Base-by-base conservation (phyloP, 306 rosid species). In the Ochetophila trinervis region DNA sequence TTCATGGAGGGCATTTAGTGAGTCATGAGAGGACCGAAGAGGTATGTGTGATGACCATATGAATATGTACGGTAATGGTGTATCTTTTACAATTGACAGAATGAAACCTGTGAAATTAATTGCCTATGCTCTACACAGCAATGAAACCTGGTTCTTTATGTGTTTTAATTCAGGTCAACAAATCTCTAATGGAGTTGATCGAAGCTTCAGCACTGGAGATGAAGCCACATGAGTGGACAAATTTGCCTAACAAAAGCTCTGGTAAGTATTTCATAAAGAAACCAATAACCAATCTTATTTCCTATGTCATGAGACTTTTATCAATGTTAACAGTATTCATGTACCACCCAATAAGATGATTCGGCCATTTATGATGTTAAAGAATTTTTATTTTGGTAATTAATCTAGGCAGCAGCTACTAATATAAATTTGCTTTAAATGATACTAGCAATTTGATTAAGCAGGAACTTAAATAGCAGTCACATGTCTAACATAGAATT, bases 1-100 rank as follows among this genome's bases (percentile, higher is more conserved):
- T 94, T 66, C 96, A 72, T 30, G 99, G 99, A 71, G 99, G 95
- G 63, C 99, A 94, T 82, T 77, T 94, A 65, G 99, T 94, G 71
- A 88, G 99, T 68, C 96, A 88, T 5, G 99, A 94, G 78, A 88
- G 88, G 76, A 71, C 86, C 0, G 91, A 86, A 76, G 99, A 90
- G 99, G 96, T 44, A n/a, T 44, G 53, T 21, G 21, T 4, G 23
- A 40, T 50, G 7, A 63, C 16, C 3, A 63, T 8, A 7, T 40
- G 45, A 40, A 12, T 40, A 40, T 40, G 45, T 6, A 40, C 8
- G 45, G 45, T 12, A 40, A 10, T 40, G 12, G 45, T 40, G 32
- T 27, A 27, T 27, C 32, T 27, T 15, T 47, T 15, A 16, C 19
- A 4, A 20, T 58, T 36, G 45, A 12, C 12, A 12, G 12, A 40